Evolutionary conservation across 306 rosid species (phyloP).

Genomic region (Prunus kanzakura): DNA sequence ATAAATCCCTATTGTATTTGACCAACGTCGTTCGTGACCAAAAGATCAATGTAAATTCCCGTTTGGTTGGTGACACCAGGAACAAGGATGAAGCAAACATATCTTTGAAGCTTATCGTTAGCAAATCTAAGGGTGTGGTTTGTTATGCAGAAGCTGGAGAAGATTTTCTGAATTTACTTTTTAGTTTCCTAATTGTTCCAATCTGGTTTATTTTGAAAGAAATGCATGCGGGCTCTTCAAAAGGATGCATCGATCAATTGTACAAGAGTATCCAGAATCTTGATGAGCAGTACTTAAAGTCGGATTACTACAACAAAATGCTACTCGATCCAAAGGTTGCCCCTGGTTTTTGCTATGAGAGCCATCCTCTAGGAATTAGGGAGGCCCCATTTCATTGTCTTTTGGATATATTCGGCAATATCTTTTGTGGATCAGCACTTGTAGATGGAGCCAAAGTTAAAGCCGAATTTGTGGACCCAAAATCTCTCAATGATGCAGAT

Average conservation of each 20-base stretch:
- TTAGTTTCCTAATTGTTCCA: slow-evolving; percentile 11
- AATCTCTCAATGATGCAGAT: too few species aligned
- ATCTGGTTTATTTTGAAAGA: neutral
- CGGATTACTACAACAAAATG: neutral
- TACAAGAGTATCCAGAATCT: slow-evolving; percentile 7
- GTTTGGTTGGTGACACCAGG: too few species aligned
- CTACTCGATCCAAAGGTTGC: slow-evolving; percentile 8
- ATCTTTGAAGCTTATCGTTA: neutral
- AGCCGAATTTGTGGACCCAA: too few species aligned
- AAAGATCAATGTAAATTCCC: too few species aligned
- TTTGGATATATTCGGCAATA: too few species aligned
- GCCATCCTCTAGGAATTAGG: neutral
- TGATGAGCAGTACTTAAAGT: neutral
- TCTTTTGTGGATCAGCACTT: too few species aligned
- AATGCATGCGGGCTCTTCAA: neutral
- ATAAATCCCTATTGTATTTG: too few species aligned
- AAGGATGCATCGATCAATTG: slow-evolving; percentile 16
- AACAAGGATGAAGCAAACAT: neutral
- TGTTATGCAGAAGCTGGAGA: slow-evolving; percentile 16
- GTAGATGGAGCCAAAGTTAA: too few species aligned
- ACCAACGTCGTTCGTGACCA: too few species aligned
- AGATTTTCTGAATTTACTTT: slow-evolving; percentile 11
- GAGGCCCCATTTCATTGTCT: neutral
- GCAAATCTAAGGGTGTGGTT: slow-evolving; percentile 14
- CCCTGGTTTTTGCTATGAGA: neutral